phyloP scores from a whole-genome alignment of 2,329 filamentous ascomycete species.

The Aspergillus pseudoviridinutans region DNA sequence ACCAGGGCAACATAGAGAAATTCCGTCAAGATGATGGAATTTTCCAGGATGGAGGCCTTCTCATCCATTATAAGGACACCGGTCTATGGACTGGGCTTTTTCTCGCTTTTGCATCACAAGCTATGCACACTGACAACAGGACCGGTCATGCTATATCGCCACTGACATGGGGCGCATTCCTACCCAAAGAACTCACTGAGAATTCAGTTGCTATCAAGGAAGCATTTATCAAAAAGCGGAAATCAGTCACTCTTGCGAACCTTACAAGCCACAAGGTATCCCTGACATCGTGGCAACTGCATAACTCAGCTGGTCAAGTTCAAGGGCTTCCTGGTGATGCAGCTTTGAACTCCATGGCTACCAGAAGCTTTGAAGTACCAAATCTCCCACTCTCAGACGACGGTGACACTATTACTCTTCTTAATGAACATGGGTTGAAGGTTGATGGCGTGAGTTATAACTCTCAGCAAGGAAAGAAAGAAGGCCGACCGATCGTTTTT shows the following conservation, averaged over 20 bases:
- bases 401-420: slow-evolving; percentile 14
- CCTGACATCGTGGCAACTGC: slow-evolving; percentile 8
- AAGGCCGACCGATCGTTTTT: slow-evolving; percentile 5
- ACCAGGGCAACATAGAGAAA: slow-evolving; percentile 14
- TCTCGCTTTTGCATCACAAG: slow-evolving; percentile 18
- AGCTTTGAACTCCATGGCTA: slow-evolving; percentile 5
- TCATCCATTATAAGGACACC: slow-evolving; percentile 9
- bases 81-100: slow-evolving; percentile 16
- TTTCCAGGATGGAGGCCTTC: slow-evolving; percentile 17
- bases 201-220: slow-evolving; percentile 9
- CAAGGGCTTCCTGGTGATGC: slow-evolving; percentile 7
- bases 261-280: slow-evolving; percentile 7
- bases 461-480: not conserved
- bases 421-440: slow-evolving; percentile 12
- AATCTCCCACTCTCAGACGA: slow-evolving; percentile 4
- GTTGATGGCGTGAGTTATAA: slow-evolving; percentile 15
- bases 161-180: slow-evolving; percentile 9
- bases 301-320: slow-evolving; percentile 9
- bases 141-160: slow-evolving; percentile 9
- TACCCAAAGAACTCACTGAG: slow-evolving; percentile 3
- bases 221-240: slow-evolving; percentile 3
- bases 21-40: slow-evolving; percentile 12
- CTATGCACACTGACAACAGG: slow-evolving; percentile 12
- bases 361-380: slow-evolving; percentile 4
- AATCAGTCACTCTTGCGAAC: slow-evolving; percentile 11